A percentile compares a stretch with the other conserved stretches of the same genome.
Conservation (phyloP, 495 filamentous ascomycete genomes). For the Xanthoparmelia taractica region DNA sequence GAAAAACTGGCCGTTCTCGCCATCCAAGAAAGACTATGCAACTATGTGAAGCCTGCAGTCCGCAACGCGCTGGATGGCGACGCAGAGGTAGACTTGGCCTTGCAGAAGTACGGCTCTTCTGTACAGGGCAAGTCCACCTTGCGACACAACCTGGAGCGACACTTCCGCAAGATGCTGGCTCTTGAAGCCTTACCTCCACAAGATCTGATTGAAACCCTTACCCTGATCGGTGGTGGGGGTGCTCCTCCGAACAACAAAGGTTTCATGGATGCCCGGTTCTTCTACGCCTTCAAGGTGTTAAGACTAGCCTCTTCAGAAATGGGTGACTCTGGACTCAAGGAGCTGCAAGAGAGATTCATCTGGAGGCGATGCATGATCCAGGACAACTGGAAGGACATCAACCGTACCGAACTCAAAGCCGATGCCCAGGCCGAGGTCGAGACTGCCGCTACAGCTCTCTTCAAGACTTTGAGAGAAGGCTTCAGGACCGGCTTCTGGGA, state of each 20-base stretch:
- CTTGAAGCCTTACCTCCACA: slow-evolving; percentile 59
- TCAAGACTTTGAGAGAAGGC: slow-evolving; percentile 41
- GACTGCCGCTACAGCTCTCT: slow-evolving; percentile 44
- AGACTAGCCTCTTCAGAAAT: slow-evolving; percentile 45
- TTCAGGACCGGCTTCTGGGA: slow-evolving; percentile 34
- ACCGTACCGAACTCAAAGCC: slow-evolving; percentile 45
- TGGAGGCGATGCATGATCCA: slow-evolving; percentile 76
- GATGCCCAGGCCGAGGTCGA: slow-evolving; percentile 40
- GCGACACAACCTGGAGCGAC: slow-evolving; percentile 53
- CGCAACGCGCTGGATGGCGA: slow-evolving; percentile 65
- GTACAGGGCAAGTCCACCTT: slow-evolving; percentile 56
- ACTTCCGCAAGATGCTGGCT: slow-evolving; percentile 56
- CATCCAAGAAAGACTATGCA: slow-evolving; percentile 68
- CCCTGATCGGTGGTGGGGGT: slow-evolving; percentile 49
- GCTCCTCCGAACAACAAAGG: slow-evolving; percentile 32
- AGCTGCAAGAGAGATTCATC: slow-evolving; percentile 58
- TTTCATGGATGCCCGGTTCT: slow-evolving; percentile 51
- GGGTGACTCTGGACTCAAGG: slow-evolving; percentile 41
- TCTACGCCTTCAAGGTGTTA: slow-evolving; percentile 61
- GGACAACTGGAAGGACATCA: slow-evolving; percentile 66
- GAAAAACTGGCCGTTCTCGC: slow-evolving; percentile 55
- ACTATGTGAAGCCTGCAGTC: slow-evolving; percentile 49
- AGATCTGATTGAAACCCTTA: slow-evolving; percentile 73
- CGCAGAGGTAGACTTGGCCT: slow-evolving; percentile 64
- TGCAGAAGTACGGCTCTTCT: slow-evolving; percentile 55